Percentiles rank a stretch among this genome's conserved stretches.
phyloP scores from a whole-genome alignment of 192 early-diverging fungal genomes.

The Podila horticola region DNA sequence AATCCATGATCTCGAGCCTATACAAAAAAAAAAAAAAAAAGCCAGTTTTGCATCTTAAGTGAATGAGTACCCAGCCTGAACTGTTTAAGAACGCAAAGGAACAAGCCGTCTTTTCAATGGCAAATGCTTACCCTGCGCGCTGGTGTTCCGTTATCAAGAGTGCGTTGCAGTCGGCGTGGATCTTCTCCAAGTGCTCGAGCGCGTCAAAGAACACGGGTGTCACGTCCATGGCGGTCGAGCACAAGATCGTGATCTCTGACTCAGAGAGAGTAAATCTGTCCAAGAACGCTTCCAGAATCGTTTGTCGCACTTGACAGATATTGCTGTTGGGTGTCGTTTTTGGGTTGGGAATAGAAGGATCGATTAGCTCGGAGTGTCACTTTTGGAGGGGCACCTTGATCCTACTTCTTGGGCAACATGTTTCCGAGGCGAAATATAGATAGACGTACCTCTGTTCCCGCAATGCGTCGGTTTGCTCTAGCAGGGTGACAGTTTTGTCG shows the following conservation, averaged over 20 bases:
- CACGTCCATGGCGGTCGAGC: conserved; percentile 60
- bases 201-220: conserved; percentile 76
- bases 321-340: conserved; percentile 37
- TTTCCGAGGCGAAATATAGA: too few species aligned
- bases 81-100: background rate
- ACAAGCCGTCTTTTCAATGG: background rate
- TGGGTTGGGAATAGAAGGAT: background rate
- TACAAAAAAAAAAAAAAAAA: too few species aligned
- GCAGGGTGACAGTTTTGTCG: conserved; percentile 66
- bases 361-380: background rate
- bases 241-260: conserved; percentile 69
- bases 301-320: conserved; percentile 63
- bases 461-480: conserved; percentile 73
- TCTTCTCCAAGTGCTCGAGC: conserved; percentile 71
- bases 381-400: background rate
- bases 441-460: conserved; percentile 67
- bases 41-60: background rate
- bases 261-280: conserved; percentile 77
- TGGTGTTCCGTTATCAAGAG: conserved; percentile 81
- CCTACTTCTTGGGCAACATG: too few species aligned
- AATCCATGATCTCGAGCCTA: conserved; percentile 83
- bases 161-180: conserved; percentile 77
- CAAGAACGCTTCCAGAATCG: conserved; percentile 73
- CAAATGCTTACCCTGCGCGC: conserved; percentile 68
- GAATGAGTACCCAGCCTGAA: background rate